Conservation (phyloP, 352 stramenopile species). For the Phytophthora macrochlamydospora region DNA sequence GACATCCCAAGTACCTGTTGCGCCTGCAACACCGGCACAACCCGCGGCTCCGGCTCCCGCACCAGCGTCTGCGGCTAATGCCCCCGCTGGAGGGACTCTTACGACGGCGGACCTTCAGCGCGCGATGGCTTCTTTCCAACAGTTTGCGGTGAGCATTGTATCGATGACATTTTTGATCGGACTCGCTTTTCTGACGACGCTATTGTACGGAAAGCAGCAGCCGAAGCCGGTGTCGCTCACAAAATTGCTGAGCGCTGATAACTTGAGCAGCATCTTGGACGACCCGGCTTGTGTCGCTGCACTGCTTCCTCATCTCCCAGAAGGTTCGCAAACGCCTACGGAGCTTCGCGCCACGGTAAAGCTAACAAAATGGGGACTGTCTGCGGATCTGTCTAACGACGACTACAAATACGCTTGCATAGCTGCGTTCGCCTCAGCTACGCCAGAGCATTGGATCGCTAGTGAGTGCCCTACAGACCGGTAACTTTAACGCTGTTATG, state of each 20-base stretch:
- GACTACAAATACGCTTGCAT: background rate
- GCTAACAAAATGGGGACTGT: background rate
- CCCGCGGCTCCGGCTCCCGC: constrained; percentile 19
- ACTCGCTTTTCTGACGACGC: background rate
- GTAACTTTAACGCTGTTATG: constrained; percentile 92
- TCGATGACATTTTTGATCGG: too few species aligned
- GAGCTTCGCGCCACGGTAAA: constrained; percentile 80
- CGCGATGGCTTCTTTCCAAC: constrained; percentile 84
- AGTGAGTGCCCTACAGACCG: constrained; percentile 80
- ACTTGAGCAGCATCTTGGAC: constrained; percentile 60
- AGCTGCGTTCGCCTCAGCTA: constrained; percentile 86
- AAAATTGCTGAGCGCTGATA: constrained; percentile 68
- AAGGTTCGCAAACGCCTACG: constrained; percentile 73
- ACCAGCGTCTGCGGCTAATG: constrained; percentile 14
- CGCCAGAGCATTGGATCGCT: constrained; percentile 90
- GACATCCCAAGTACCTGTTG: constrained; percentile 12
- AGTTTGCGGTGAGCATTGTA: constrained; percentile 53
- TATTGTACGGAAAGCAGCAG: constrained; percentile 37
- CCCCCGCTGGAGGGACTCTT: constrained; percentile 41
- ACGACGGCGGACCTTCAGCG: constrained; percentile 86
- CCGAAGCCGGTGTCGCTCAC: constrained; percentile 64
- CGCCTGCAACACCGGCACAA: constrained; percentile 7
- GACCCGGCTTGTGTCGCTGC: constrained; percentile 61
- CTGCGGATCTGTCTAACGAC: too few species aligned
- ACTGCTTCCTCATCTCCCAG: constrained; percentile 76